Base-by-base conservation (phyloP, 1,284 basidiomycete species). In the Sanghuangporus weigelae region DNA sequence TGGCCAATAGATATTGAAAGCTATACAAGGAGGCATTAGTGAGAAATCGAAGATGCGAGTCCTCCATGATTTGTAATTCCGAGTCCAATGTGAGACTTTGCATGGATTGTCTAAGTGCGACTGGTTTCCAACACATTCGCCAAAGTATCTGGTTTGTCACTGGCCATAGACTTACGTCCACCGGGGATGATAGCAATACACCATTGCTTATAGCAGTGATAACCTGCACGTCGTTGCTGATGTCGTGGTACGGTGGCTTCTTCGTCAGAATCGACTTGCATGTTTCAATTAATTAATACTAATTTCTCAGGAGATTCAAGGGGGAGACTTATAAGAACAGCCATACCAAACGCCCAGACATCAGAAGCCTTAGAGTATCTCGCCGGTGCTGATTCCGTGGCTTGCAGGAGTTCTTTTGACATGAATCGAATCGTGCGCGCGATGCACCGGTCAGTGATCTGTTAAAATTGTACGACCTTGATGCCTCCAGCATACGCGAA, bases 271-370 rank as follows among this genome's bases (percentile, higher is more conserved):
- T 12, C 7, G 12, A 12, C 42, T 44, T 12, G 42, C 3, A 31
- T 5, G 26, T 31, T 31, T 12, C 42, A 44, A 14, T 44, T 11
- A 44, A 14, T 44, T 11, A 44, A 2, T 19, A 7, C 14, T 2
- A 12, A 14, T 19, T 19, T 19, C 19, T 4, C 42, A 12, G 42
- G 14, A 44, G 42, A 44, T 44, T 4, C 3, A 31, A 31, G 26
- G 5, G 26, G 3, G 26, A 35, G 7, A 35, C 53, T 23, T 5
- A 55, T 26, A 55, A 26, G 14, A 10, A 59, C 44, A 16, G 46
- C 31, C 58, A 59, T 59, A 6, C 58, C 58, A 50, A 59, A 59
- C 38, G 58, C 58, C 58, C 58, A 59, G 11, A 50, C 31, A 19
- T 59, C 58, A 16, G 44, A 31, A 8, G 14, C 31, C 8, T 55